Percentiles rank a stretch among this genome's conserved stretches.
These are phyloP conservation scores for Rhododendron henanense DNA, from an alignment of 148 eudicot species.

Conservation along the genomic window DNA sequence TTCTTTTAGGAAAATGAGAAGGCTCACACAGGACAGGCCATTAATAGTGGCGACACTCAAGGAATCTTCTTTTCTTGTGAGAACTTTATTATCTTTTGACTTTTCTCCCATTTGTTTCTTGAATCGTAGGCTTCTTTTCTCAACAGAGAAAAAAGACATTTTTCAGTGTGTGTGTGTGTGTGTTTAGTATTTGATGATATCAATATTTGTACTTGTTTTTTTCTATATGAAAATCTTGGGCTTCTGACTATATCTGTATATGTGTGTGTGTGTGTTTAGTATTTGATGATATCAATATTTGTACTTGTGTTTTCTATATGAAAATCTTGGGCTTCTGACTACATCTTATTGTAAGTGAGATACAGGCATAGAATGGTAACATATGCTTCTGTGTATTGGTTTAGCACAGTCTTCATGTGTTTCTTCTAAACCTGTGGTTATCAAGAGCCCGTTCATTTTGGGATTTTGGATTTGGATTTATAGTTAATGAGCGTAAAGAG, in stretches of 20 bases:
- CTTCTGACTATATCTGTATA: background rate
- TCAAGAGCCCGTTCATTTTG: background rate
- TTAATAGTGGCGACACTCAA: constrained; percentile 60
- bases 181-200: too few relatives aligned
- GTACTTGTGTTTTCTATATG: background rate
- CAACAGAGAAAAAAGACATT: too few relatives aligned
- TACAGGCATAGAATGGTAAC: background rate
- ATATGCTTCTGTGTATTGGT: background rate
- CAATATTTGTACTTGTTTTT: too few relatives aligned
- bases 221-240: too few relatives aligned
- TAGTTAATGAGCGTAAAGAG: too few relatives aligned
- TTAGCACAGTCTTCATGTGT: background rate
- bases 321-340: background rate
- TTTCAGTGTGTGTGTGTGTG: background rate
- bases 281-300: background rate
- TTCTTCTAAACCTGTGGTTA: background rate
- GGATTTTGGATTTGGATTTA: too few relatives aligned
- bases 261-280: background rate
- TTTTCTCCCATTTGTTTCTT: background rate
- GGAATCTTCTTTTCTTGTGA: constrained; percentile 80
- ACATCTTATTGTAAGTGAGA: background rate
- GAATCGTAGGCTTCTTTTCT: too few relatives aligned
- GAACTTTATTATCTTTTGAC: constrained; percentile 11
- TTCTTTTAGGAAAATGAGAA: constrained; percentile 79
- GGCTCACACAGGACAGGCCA: constrained; percentile 56